These are phyloP conservation scores for Macrolepiota albuminosa DNA, from an alignment of 768 basidiomycete genomes.

Conservation along the genomic window DNA sequence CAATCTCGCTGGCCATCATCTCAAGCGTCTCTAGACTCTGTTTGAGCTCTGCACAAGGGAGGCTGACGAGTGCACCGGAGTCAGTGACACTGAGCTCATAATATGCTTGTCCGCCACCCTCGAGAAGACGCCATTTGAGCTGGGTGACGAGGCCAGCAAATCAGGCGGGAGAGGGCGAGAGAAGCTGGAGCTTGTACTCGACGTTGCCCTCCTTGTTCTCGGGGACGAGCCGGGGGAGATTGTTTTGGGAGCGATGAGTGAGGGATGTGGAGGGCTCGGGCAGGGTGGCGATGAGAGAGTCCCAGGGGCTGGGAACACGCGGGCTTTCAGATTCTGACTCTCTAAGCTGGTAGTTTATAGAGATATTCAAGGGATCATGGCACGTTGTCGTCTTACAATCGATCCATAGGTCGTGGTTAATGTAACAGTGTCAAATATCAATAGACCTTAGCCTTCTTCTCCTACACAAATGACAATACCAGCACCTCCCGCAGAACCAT, in stretches of 20 bases:
- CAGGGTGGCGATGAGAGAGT: too few species aligned
- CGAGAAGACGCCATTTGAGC: conserved; percentile 89
- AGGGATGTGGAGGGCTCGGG: too few species aligned
- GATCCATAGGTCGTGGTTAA: not conserved
- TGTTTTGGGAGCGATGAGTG: too few species aligned
- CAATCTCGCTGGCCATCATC: conserved; percentile 92
- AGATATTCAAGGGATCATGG: conserved; percentile 30
- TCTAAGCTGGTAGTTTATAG: conserved; percentile 29
- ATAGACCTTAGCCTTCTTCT: too few species aligned
- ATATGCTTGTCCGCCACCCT: conserved; percentile 80
- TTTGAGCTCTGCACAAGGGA: conserved; percentile 69
- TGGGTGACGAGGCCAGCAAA: conserved; percentile 88
- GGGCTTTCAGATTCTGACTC: conserved; percentile 81
- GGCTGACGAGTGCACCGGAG: conserved; percentile 81
- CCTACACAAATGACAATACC: too few species aligned
- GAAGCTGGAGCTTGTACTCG: conserved; percentile 91
- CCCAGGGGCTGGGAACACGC: conserved; percentile 32
- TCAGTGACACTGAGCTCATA: conserved; percentile 86
- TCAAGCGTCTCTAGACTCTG: conserved; percentile 82
- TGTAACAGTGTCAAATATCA: not conserved
- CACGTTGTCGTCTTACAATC: not conserved
- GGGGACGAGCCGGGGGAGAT: conserved; percentile 65
- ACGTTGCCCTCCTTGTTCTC: conserved; percentile 86
- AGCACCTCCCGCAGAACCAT: too few species aligned
- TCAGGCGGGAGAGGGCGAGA: conserved; percentile 69